These are phyloP conservation scores for Penicillium carneum DNA, from an alignment of 2,329 filamentous ascomycete genomes.

Conservation along the genomic window DNA sequence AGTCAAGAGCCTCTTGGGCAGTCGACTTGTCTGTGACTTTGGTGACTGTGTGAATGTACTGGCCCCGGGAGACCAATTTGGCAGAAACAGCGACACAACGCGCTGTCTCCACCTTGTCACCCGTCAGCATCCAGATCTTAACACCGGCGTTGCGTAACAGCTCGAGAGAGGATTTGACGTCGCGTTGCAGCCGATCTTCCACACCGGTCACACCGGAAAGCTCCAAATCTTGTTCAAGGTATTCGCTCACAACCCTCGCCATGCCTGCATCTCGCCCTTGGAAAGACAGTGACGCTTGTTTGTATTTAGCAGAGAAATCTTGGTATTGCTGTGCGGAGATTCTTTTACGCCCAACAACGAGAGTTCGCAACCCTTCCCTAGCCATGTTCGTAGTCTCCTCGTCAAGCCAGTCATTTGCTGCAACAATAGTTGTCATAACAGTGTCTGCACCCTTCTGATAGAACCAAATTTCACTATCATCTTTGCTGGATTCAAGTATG, in stretches of 20 bases:
- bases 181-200: conserved; percentile 92
- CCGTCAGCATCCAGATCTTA: conserved; percentile 99
- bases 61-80: conserved; percentile 89
- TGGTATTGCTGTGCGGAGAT: conserved; percentile 79
- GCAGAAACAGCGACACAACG: conserved; percentile 94
- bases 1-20: conserved; percentile 86
- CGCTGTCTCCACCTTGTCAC: conserved; percentile 97
- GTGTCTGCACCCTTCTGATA: conserved; percentile 98
- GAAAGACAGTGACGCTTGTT: conserved; percentile 80
- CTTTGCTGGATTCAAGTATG: conserved; percentile 56
- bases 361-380: conserved; percentile 87
- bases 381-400: conserved; percentile 99
- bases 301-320: conserved; percentile 77
- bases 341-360: conserved; percentile 92
- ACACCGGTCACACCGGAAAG: conserved; percentile 96
- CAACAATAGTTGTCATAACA: conserved; percentile 95
- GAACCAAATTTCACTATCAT: conserved; percentile 88
- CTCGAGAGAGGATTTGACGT: conserved; percentile 94
- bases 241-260: conserved; percentile 77
- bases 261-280: conserved; percentile 81
- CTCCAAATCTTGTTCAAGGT: conserved; percentile 87
- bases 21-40: conserved; percentile 83
- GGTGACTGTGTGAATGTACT: conserved; percentile 92
- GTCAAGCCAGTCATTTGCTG: conserved; percentile 96
- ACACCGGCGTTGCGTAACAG: conserved; percentile 94